Base-by-base conservation (phyloP, 1,284 basidiomycete genomes). In the Apiotrichum brassicae region DNA sequence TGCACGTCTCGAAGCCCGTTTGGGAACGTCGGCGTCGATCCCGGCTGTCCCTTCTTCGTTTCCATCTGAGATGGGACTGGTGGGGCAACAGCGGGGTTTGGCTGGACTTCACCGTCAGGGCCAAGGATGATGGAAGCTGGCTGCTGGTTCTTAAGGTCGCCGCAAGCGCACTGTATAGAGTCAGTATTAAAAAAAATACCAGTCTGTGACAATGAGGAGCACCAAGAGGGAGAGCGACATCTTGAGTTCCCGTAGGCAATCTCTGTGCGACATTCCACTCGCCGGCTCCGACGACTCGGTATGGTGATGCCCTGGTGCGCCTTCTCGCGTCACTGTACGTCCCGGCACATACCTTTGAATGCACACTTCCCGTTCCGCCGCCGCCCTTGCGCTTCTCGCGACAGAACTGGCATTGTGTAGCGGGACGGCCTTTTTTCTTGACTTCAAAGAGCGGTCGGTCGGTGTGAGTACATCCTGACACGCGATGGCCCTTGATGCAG, bases 401-500 rank as follows among this genome's bases (percentile, higher is more conserved):
- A 68, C 85, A 87, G 68, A 82, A 81, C 52, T 81, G 78, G 70
- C 85, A 87, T 71, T 87, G 86, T 3, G 85, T 86, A n/a, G 85
- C 78, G 0, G 85, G 85, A 43, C 85, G 50, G 16, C 85, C 73
- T 83, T 87, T 81, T 72, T 84, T 85, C 77, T 86, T 84, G 61
- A 90, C 82, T 72, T 87, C 84, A 66, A 82, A 86, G 46, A 87
- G 76, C 23, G 85, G 82, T 35, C 86, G 79, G 63, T 86, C 84
- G 53, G 80, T 82, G 67, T 87, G 86, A 51, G 82, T 81, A 70
- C 85, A 87, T 40, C 80, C 78, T 9, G 84, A 85, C 13, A 85
- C 86, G 33, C 85, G 82, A 73, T 87, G 85, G 12, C 85, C 85
- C 70, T 87, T 87, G 72, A 87, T 87, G 73, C 85, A 87, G 37